Evolutionary conservation across 169 alveolate genomes (phyloP).

Genomic region (Ichthyophthirius multifiliis): DNA sequence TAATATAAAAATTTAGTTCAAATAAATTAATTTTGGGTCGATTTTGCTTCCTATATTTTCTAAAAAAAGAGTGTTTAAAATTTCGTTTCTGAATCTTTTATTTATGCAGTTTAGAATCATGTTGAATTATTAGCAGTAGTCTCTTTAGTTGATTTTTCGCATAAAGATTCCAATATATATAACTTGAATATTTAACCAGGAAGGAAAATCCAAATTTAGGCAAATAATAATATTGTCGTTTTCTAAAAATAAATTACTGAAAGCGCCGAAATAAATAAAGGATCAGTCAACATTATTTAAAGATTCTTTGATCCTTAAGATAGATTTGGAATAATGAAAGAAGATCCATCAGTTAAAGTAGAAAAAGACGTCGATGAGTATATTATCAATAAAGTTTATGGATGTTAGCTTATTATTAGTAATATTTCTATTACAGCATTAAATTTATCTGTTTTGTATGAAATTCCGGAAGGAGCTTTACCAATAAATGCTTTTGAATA

Average conservation of each 20-base stretch:
- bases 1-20: conserved; percentile 14
- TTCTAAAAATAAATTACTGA: neutral
- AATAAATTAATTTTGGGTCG: conserved; percentile 62
- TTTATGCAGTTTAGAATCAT: conserved; percentile 29
- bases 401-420: conserved; percentile 64
- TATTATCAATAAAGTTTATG: conserved; percentile 25
- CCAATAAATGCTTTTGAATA: conserved; percentile 46
- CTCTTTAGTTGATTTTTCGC: conserved; percentile 43
- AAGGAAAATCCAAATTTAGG: neutral
- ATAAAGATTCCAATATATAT: neutral
- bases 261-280: neutral
- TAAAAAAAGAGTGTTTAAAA: conserved; percentile 27
- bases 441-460: conserved; percentile 37
- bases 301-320: conserved; percentile 47
- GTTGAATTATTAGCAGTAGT: conserved; percentile 44
- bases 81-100: conserved; percentile 43
- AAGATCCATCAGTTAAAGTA: conserved; percentile 15
- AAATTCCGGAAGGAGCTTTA: conserved; percentile 52
- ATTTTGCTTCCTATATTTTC: conserved; percentile 47
- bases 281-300: conserved; percentile 34
- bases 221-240: neutral
- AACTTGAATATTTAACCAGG: neutral
- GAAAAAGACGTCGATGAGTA: conserved; percentile 45
- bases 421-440: conserved; percentile 45
- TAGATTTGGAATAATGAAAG: conserved; percentile 2